Evolutionary conservation across 495 filamentous ascomycete species (phyloP).

Genomic region (Tetracladium marchalianum): DNA sequence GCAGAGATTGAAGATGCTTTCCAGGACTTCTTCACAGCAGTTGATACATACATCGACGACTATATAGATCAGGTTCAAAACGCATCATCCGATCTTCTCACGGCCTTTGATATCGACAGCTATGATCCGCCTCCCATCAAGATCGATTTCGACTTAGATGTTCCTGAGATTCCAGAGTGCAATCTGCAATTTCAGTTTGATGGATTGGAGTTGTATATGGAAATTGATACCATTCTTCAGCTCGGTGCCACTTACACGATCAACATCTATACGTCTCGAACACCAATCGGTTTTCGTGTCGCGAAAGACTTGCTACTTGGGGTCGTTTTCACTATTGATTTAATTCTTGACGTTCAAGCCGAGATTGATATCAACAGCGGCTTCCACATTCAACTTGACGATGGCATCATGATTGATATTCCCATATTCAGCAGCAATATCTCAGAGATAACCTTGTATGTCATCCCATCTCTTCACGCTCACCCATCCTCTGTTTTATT

Average conservation of each 20-base stretch:
- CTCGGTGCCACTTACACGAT: slow-evolving; percentile 35
- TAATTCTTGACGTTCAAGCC: slow-evolving; percentile 35
- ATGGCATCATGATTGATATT: slow-evolving; percentile 31
- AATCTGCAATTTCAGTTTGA: slow-evolving; percentile 37
- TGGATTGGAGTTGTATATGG: slow-evolving; percentile 40
- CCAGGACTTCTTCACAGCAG: slow-evolving; percentile 20
- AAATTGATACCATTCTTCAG: slow-evolving; percentile 33
- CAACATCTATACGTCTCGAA: slow-evolving; percentile 37
- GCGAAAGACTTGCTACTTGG: slow-evolving; percentile 29
- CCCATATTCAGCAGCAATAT: slow-evolving; percentile 34
- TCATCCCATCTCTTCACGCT: slow-evolving; percentile 16
- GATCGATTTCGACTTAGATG: slow-evolving; percentile 26
- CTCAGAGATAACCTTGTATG: slow-evolving; percentile 32
- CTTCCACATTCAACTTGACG: slow-evolving; percentile 41
- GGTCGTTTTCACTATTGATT: slow-evolving; percentile 32
- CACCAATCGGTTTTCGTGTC: slow-evolving; percentile 28
- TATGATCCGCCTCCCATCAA: slow-evolving; percentile 28
- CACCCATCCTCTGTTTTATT: background rate
- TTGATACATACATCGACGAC: slow-evolving; percentile 14
- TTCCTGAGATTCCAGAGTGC: slow-evolving; percentile 32
- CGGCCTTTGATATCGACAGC: slow-evolving; percentile 18
- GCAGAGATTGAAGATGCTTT: slow-evolving; percentile 14
- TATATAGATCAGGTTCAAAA: slow-evolving; percentile 7
- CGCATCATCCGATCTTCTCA: slow-evolving; percentile 1
- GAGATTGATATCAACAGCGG: slow-evolving; percentile 40